A percentile compares a stretch with the other conserved stretches of the same genome.
Evolutionary conservation across 2,329 filamentous ascomycete genomes (phyloP).

Genomic region (Claviceps digitariae): DNA sequence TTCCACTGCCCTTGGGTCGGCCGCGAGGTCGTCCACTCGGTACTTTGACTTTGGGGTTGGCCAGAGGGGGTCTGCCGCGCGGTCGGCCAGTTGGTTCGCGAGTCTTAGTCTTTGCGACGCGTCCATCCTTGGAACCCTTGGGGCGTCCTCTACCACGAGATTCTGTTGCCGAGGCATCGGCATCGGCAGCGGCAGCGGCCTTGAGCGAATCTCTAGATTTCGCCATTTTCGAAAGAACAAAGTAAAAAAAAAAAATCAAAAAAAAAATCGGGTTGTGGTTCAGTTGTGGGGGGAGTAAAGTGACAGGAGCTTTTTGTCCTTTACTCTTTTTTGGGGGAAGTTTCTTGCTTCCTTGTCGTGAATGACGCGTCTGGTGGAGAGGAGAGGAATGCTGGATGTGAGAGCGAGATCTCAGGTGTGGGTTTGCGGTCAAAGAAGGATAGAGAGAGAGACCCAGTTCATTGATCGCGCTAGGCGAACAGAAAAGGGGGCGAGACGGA

Average conservation of each 20-base stretch:
- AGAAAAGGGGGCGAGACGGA: background rate
- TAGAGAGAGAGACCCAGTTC: background rate
- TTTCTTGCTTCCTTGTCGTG: no score
- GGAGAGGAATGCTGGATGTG: no score
- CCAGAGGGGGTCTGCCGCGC: slow-evolving; percentile 29
- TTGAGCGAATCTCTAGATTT: slow-evolving; percentile 3
- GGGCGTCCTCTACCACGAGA: slow-evolving; percentile 3
- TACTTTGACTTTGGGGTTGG: slow-evolving; percentile 15
- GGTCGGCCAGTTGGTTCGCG: slow-evolving; percentile 25
- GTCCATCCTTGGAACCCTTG: background rate
- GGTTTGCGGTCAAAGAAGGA: background rate
- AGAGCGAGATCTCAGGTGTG: no score
- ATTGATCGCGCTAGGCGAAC: background rate
- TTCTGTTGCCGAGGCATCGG: background rate
- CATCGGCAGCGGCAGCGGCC: background rate
- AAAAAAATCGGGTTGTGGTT: background rate
- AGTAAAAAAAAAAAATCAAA: background rate
- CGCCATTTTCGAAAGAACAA: background rate
- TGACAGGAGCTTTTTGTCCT: background rate
- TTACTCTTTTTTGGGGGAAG: background rate
- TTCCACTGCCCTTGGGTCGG: slow-evolving; percentile 29
- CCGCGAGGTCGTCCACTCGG: slow-evolving; percentile 34
- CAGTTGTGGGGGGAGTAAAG: background rate
- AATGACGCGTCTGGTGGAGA: no score
- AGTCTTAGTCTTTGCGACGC: slow-evolving; percentile 24